Conservation (phyloP, 495 filamentous ascomycete genomes). For the Cercophora samala region DNA sequence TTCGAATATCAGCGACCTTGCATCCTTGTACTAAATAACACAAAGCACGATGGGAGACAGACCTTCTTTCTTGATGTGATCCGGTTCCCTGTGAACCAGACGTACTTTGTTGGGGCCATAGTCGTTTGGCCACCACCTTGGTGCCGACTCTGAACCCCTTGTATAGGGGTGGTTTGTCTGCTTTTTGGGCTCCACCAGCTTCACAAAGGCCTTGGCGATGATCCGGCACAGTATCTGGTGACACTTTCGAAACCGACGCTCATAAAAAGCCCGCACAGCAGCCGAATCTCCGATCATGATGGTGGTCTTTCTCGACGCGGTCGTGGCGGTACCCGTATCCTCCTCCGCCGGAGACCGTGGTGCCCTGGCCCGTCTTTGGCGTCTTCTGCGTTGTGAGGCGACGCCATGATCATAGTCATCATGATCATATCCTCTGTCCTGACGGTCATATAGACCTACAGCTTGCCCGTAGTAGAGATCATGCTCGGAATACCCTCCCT, state of each 20-base stretch:
- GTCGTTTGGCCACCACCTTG: conserved; percentile 78
- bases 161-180: conserved; percentile 82
- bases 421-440: not conserved
- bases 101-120: conserved; percentile 38
- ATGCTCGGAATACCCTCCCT: not conserved
- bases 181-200: conserved; percentile 80
- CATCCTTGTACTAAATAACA: not conserved
- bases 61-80: conserved; percentile 78
- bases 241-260: conserved; percentile 59
- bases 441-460: not conserved
- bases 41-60: conserved; percentile 5
- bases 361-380: not conserved
- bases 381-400: not conserved
- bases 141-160: conserved; percentile 60
- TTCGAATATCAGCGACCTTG: conserved; percentile 10
- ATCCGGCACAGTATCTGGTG: conserved; percentile 73
- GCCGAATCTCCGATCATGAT: conserved; percentile 57
- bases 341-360: not conserved
- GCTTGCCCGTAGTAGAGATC: not conserved
- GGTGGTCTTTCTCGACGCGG: conserved; percentile 25
- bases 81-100: conserved; percentile 74
- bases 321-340: conserved; percentile 32
- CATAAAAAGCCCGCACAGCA: conserved; percentile 61
- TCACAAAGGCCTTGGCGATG: conserved; percentile 78
- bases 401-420: not conserved